Percentiles rank a stretch among this genome's conserved stretches.
phyloP scores from a whole-genome alignment of 441 rosid genomes.

The Bocquillonia castaneifolia region DNA sequence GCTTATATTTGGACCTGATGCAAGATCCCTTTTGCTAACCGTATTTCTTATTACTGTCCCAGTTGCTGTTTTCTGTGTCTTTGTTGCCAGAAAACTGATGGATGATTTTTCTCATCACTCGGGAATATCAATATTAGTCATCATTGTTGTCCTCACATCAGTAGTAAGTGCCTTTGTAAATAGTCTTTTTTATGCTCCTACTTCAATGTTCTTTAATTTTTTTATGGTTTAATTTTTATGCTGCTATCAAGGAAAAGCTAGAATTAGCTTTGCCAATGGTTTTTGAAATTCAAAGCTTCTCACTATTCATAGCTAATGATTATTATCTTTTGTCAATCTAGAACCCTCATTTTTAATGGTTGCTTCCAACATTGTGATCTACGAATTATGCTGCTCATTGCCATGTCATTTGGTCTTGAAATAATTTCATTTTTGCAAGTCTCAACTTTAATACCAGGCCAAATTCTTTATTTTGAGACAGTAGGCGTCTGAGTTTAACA shows the following conservation, averaged over 20 bases:
- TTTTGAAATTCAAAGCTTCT: background rate
- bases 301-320: background rate
- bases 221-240: background rate
- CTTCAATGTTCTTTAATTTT: constrained; percentile 2
- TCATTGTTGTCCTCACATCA: constrained; percentile 47
- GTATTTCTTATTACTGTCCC: constrained; percentile 71
- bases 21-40: constrained; percentile 60
- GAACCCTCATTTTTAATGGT: background rate
- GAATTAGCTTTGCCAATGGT: background rate
- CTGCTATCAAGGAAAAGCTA: background rate
- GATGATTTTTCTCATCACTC: constrained; percentile 57
- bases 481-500: background rate
- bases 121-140: constrained; percentile 59
- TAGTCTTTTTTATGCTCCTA: constrained; percentile 1
- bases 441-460: background rate
- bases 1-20: constrained; percentile 94
- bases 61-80: constrained; percentile 59
- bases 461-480: background rate
- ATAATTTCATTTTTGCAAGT: background rate
- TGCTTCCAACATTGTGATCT: too few species aligned
- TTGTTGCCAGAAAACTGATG: constrained; percentile 58
- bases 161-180: constrained; percentile 47
- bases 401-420: background rate
- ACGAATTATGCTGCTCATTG: background rate
- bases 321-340: background rate